Evolutionary conservation across 1,284 basidiomycete genomes (phyloP).

Genomic region (Flammula alnicola): DNA sequence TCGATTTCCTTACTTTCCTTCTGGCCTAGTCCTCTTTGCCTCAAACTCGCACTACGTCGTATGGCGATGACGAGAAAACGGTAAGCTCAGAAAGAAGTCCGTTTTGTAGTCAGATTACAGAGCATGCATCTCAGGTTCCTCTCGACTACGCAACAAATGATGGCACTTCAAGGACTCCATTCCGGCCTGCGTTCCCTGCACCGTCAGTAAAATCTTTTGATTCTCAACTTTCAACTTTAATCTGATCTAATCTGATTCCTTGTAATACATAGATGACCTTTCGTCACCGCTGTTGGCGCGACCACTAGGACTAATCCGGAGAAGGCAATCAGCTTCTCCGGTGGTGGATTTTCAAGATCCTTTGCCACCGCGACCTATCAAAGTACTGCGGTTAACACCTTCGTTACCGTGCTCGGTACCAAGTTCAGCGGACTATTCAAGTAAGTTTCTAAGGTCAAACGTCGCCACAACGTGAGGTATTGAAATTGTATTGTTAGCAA

Average conservation of each 20-base stretch:
- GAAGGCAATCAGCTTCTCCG: conserved; percentile 61
- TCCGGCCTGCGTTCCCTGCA: conserved; percentile 76
- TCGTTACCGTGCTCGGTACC: conserved; percentile 53
- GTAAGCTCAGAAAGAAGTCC: conserved; percentile 30
- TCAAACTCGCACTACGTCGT: conserved; percentile 60
- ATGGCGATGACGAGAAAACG: conserved; percentile 61
- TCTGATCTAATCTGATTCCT: conserved; percentile 3
- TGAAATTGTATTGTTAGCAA: conserved; percentile 39
- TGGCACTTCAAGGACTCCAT: conserved; percentile 50
- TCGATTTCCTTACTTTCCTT: conserved; percentile 61
- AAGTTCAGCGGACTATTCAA: conserved; percentile 62
- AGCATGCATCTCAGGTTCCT: conserved; percentile 51
- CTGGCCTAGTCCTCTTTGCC: conserved; percentile 51
- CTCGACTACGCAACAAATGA: conserved; percentile 62
- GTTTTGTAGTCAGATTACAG: no score
- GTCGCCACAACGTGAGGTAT: no score
- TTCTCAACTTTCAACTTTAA: no score
- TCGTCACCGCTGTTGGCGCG: conserved; percentile 69
- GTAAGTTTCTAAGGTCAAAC: no score
- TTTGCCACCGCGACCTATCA: conserved; percentile 66
- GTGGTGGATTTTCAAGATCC: conserved; percentile 70
- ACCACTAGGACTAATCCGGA: conserved; percentile 56
- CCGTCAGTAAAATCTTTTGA: conserved; percentile 43
- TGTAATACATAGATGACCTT: conserved; percentile 54
- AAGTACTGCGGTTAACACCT: conserved; percentile 52